phyloP scores from a whole-genome alignment of 129 eudicot genomes.

The Flaveria ramosissima region DNA sequence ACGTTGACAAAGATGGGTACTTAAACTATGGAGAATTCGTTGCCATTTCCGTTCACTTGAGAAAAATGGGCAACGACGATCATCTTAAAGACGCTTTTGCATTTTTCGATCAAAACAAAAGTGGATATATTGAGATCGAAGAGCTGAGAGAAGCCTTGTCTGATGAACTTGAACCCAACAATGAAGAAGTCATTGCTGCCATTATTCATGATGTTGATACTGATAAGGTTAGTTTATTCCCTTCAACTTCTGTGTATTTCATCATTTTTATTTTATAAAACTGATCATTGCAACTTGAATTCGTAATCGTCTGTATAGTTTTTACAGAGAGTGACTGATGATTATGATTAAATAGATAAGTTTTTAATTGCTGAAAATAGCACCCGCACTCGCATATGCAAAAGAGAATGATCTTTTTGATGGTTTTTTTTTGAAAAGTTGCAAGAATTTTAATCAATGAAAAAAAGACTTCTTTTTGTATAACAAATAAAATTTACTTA shows the following conservation, averaged over 20 bases:
- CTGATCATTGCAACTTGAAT: background rate
- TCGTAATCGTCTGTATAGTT: background rate
- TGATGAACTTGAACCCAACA: constrained; percentile 26
- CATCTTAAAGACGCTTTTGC: constrained; percentile 26
- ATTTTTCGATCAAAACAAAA: constrained; percentile 22
- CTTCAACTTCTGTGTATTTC: background rate
- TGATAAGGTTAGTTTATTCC: constrained; percentile 8
- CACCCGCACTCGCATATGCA: background rate
- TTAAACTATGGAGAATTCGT: constrained; percentile 24
- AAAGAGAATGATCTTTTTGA: background rate
- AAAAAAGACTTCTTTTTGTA: too few relatives aligned
- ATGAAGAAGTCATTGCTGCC: constrained; percentile 25
- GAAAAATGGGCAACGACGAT: constrained; percentile 22
- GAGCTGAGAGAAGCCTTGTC: constrained; percentile 25
- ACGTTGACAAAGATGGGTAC: constrained; percentile 24
- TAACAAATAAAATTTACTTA: too few relatives aligned
- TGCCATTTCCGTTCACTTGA: constrained; percentile 24
- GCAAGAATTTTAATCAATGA: too few relatives aligned
- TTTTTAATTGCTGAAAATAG: background rate
- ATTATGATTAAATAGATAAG: background rate
- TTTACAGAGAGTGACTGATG: background rate
- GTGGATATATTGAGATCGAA: constrained; percentile 23
- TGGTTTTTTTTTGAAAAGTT: too few relatives aligned
- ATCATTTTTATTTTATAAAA: background rate
- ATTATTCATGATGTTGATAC: constrained; percentile 24